Conservation (phyloP, 805 yeast species). For the Candida ortonii region DNA sequence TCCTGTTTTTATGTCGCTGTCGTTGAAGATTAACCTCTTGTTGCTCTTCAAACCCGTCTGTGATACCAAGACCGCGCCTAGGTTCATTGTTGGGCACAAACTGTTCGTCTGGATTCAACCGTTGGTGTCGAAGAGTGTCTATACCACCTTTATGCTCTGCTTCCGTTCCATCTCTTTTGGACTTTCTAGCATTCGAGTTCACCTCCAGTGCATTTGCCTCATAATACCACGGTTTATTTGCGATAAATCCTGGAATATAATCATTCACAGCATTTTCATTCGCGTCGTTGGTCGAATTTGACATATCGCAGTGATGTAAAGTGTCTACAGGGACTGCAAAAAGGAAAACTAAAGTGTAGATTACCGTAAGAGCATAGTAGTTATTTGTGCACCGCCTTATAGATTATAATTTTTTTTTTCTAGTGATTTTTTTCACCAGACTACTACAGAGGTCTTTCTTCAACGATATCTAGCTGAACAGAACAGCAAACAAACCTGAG, state of each 20-base stretch:
- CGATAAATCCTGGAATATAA: slow-evolving; percentile 40
- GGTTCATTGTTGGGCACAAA: slow-evolving; percentile 49
- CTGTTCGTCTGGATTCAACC: slow-evolving; percentile 41
- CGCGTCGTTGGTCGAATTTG: no score
- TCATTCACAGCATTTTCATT: slow-evolving; percentile 36
- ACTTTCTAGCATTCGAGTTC: slow-evolving; percentile 29
- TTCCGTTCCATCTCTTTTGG: slow-evolving; percentile 27
- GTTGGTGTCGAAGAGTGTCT: slow-evolving; percentile 59
- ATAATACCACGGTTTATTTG: slow-evolving; percentile 41
- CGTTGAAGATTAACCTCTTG: slow-evolving; percentile 8
- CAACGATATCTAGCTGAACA: no score
- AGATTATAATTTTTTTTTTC: no score
- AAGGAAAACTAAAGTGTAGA: no score
- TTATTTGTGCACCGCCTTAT: no score
- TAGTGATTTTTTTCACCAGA: background rate
- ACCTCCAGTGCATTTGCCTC: slow-evolving; percentile 24
- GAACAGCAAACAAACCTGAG: no score
- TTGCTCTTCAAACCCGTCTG: slow-evolving; percentile 39
- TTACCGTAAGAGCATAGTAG: no score
- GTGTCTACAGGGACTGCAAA: no score
- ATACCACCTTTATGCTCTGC: slow-evolving; percentile 18
- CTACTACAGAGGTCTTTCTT: no score
- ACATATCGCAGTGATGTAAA: no score
- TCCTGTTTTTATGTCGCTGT: slow-evolving; percentile 4
- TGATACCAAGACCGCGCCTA: slow-evolving; percentile 53